Evolutionary conservation across 2,329 filamentous ascomycete species (phyloP), one percentile per base, ranked within the genome.

Genomic region (Dothiorella sarmentorum): DNA sequence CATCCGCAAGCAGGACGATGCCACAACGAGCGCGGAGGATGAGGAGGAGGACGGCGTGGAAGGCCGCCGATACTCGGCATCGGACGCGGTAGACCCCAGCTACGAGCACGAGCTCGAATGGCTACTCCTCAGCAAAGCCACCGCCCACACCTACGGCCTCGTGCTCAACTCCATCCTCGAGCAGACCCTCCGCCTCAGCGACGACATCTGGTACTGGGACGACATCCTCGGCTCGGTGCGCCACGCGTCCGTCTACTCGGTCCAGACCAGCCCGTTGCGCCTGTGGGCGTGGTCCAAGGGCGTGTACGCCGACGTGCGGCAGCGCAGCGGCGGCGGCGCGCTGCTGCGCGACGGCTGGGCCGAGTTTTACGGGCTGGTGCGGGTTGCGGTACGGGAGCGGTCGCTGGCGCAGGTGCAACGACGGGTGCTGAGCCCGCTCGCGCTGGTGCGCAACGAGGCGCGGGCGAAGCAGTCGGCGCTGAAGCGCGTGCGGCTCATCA

Each of bases 141-240:
- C 92, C 0, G 85, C 92, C n/a, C 93, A 97, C 69, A 86, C 88
- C 1, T 95, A 96, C 68, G 93, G 93, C 3, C 77, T 90, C 49
- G 82, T 96, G 38, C 78, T 97, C 64, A 86, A 86, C 65, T 85
- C 84, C 0, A 80, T 97, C 3, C 75, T 97, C 10, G 88, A 93
- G 58, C 88, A 94, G 66, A 95, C 91, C 10, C 85, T 93, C 10
- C 87, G 88, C 0, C 75, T 99, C 17, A 89, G 86, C 66, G 87
- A 96, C 63, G 91, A 96, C 65, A 87, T 96, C 22, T 92, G 88
- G 85, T 97, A 97, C 72, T 99, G 94, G 94, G 90, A 96, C 68
- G 89, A 94, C 64, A 83, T 97, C 2, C 76, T 96, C 27, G 84
- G 85, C 9, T 95, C 90, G 0, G 87, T 90, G 65, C 81, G 85